These are phyloP conservation scores for Novymonas esmeraldas DNA, from an alignment of 208 protist genomes.

Conservation along the genomic window DNA sequence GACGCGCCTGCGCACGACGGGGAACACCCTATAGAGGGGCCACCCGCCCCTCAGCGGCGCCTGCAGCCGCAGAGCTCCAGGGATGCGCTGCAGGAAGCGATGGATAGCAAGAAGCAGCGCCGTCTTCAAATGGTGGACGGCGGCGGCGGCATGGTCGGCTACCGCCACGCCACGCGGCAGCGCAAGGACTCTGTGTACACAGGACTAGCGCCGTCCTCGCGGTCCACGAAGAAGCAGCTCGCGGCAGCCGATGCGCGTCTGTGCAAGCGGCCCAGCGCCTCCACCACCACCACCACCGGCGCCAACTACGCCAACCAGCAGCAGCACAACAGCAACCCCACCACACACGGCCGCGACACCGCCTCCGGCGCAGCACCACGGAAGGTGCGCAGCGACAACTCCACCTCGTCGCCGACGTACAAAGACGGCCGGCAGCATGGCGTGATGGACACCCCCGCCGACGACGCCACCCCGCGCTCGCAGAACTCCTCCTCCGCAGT, in stretches of 20 bases:
- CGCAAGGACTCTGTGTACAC: not conserved
- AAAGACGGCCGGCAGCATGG: not conserved
- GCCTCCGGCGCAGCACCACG: not conserved
- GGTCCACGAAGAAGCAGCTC: slow-evolving; percentile 13
- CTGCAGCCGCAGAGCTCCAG: slow-evolving; percentile 7
- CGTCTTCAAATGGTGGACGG: slow-evolving; percentile 5
- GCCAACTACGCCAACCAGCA: not conserved
- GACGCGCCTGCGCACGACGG: not conserved
- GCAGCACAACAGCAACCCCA: not conserved
- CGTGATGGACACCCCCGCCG: not conserved
- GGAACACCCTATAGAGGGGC: not conserved
- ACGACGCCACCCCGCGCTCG: not conserved
- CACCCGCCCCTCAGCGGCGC: not conserved
- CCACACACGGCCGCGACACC: no score
- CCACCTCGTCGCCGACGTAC: not conserved
- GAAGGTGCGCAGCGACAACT: not conserved
- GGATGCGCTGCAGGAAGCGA: not conserved
- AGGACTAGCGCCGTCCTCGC: slow-evolving; percentile 15
- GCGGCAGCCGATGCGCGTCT: slow-evolving; percentile 6
- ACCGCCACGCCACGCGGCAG: not conserved
- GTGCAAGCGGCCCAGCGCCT: slow-evolving; percentile 2
- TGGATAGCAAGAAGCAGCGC: slow-evolving; percentile 2
- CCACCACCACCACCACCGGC: no score
- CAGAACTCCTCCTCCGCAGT: slow-evolving; percentile 11
- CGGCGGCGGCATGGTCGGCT: not conserved